Conservation (phyloP, 1,284 basidiomycete genomes). For the Ceraceosorus guamensis region DNA sequence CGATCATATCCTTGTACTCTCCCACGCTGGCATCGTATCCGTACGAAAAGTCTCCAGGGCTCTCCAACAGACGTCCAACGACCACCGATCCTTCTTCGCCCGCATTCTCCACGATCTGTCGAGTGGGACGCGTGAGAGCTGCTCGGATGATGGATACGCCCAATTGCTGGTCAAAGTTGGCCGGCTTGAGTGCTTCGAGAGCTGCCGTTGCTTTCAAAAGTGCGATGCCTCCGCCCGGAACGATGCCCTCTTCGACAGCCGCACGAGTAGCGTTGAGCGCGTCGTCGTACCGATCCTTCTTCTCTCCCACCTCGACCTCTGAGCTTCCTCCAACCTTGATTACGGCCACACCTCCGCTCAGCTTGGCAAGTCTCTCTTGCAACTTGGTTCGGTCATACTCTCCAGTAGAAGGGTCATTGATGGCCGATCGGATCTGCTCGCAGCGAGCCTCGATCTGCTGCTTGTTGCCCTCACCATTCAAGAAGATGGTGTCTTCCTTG, state of each 20-base stretch:
- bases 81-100: conserved; percentile 92
- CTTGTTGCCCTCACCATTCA: conserved; percentile 67
- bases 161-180: conserved; percentile 96
- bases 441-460: conserved; percentile 53
- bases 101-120: conserved; percentile 87
- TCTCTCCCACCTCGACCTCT: conserved; percentile 96
- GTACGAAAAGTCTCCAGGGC: conserved; percentile 42
- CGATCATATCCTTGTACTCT: conserved; percentile 90
- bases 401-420: conserved; percentile 74
- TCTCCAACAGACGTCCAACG: conserved; percentile 60
- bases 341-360: conserved; percentile 90
- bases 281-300: conserved; percentile 98
- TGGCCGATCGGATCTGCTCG: conserved; percentile 83
- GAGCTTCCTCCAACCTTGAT: conserved; percentile 92
- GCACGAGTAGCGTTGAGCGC: conserved; percentile 94
- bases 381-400: conserved; percentile 94
- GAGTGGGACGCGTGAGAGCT: conserved; percentile 68
- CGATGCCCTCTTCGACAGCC: conserved; percentile 95
- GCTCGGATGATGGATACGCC: conserved; percentile 88
- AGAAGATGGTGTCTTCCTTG: conserved; percentile 95
- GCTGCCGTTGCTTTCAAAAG: conserved; percentile 79
- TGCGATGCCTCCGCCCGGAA: conserved; percentile 81
- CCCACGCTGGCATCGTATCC: conserved; percentile 88
- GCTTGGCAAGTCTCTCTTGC: conserved; percentile 93
- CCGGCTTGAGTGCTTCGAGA: conserved; percentile 68